Evolutionary conservation across 2,329 filamentous ascomycete genomes (phyloP).

Genomic region (Fusarium azukiicola): DNA sequence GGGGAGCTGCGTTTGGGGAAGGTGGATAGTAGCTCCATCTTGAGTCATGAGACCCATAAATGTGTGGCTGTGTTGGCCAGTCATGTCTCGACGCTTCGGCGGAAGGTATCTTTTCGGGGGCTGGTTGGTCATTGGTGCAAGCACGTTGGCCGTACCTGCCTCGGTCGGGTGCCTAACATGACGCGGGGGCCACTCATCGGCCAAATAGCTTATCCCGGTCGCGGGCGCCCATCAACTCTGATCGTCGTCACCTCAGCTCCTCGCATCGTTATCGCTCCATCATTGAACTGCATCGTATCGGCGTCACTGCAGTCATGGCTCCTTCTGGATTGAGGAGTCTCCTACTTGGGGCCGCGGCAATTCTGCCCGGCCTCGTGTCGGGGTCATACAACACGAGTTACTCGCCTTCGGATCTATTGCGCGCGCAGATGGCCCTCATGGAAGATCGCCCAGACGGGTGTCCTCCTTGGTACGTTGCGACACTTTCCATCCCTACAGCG

Average conservation of each 20-base stretch:
- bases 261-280: constrained; percentile 43
- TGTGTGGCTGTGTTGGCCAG: constrained; percentile 41
- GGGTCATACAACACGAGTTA: constrained; percentile 76
- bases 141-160: constrained; percentile 45
- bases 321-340: constrained; percentile 62
- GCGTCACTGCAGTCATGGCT: constrained; percentile 64
- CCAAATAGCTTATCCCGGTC: constrained; percentile 52
- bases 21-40: constrained; percentile 29
- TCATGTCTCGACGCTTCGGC: constrained; percentile 17
- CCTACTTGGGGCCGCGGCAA: constrained; percentile 63
- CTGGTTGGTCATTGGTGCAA: constrained; percentile 16
- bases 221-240: constrained; percentile 40
- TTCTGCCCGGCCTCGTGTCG: constrained; percentile 64
- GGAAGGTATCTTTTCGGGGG: constrained; percentile 2
- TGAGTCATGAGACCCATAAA: constrained; percentile 44
- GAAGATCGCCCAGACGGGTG: constrained; percentile 88
- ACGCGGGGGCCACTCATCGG: constrained; percentile 53
- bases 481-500: neutral
- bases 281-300: constrained; percentile 45
- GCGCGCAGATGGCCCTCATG: constrained; percentile 84
- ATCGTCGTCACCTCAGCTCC: constrained; percentile 39
- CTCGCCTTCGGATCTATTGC: constrained; percentile 79
- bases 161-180: constrained; percentile 46
- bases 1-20: constrained; percentile 25
- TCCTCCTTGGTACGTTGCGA: constrained; percentile 83